A percentile compares a stretch with the other conserved stretches of the same genome.
Conservation (phyloP, 2,329 filamentous ascomycete genomes). For the Ceratocystis albifundus region DNA sequence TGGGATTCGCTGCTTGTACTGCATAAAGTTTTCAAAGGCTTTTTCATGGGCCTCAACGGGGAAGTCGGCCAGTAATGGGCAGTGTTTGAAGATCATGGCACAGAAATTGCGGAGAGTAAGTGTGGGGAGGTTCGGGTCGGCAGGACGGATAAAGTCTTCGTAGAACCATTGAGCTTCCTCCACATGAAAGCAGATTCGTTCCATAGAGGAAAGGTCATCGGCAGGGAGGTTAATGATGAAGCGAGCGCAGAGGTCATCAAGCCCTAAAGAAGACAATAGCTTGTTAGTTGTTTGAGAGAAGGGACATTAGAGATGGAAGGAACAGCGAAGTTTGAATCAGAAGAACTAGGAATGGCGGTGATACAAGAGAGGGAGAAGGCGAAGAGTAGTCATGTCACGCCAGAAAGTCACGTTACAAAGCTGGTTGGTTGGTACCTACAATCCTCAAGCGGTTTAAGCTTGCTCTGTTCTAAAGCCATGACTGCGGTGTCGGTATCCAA, state of each 20-base stretch:
- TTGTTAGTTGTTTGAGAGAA: neutral
- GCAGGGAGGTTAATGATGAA: slow-evolving; percentile 95
- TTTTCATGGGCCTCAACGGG: slow-evolving; percentile 64
- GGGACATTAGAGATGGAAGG: neutral
- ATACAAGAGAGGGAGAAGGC: neutral
- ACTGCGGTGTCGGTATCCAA: slow-evolving; percentile 12
- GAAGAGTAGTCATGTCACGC: neutral
- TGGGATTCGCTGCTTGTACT: slow-evolving; percentile 88
- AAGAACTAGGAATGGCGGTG: neutral
- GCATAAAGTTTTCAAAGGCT: slow-evolving; percentile 83
- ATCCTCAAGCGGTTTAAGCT: slow-evolving; percentile 19
- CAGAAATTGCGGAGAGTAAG: slow-evolving; percentile 79
- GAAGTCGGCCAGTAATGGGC: slow-evolving; percentile 73
- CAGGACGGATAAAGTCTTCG: slow-evolving; percentile 93
- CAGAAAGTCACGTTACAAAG: neutral
- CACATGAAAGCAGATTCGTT: slow-evolving; percentile 94
- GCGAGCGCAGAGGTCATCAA: slow-evolving; percentile 94
- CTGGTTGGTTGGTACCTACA: slow-evolving; percentile 12
- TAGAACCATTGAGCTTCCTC: slow-evolving; percentile 99
- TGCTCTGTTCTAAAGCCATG: slow-evolving; percentile 16
- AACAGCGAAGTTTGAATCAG: neutral
- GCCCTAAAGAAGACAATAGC: slow-evolving; percentile 39
- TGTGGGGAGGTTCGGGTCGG: slow-evolving; percentile 73
- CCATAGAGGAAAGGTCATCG: slow-evolving; percentile 79
- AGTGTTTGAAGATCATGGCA: slow-evolving; percentile 84